These are phyloP conservation scores for Brassica juncea DNA, from an alignment of 345 rosid genomes.

Conservation along the genomic window DNA sequence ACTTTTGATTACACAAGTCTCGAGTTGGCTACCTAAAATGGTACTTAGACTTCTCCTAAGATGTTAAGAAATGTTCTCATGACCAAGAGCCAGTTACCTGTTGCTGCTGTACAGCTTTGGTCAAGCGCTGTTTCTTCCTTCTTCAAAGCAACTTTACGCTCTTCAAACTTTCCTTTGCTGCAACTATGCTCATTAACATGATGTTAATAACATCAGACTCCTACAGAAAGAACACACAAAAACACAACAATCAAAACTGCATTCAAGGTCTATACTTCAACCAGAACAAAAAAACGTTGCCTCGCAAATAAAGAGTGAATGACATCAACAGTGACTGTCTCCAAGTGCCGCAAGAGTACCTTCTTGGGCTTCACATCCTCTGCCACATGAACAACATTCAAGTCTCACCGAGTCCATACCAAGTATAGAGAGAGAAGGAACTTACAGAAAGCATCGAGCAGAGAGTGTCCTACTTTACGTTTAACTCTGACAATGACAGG, in stretches of 20 bases:
- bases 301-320: constrained; percentile 69
- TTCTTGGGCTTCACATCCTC: constrained; percentile 62
- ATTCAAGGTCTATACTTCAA: background rate
- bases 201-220: constrained; percentile 22
- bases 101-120: constrained; percentile 58
- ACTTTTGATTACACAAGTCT: background rate
- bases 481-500: constrained; percentile 71
- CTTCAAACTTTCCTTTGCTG: constrained; percentile 41
- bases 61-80: too few relatives aligned
- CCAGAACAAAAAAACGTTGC: background rate
- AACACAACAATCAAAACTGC: background rate
- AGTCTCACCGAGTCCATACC: background rate
- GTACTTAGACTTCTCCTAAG: background rate
- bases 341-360: constrained; percentile 74
- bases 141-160: constrained; percentile 49
- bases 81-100: background rate
- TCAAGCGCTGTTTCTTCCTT: constrained; percentile 53
- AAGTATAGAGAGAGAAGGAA: too few relatives aligned
- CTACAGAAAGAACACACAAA: constrained; percentile 41
- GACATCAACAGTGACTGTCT: constrained; percentile 49
- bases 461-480: constrained; percentile 42
- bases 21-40: background rate
- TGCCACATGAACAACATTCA: constrained; percentile 8
- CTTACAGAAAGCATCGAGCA: too few relatives aligned
- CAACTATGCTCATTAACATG: constrained; percentile 34